phyloP scores from a whole-genome alignment of 441 rosid genomes.

The Macaranga tanarius region DNA sequence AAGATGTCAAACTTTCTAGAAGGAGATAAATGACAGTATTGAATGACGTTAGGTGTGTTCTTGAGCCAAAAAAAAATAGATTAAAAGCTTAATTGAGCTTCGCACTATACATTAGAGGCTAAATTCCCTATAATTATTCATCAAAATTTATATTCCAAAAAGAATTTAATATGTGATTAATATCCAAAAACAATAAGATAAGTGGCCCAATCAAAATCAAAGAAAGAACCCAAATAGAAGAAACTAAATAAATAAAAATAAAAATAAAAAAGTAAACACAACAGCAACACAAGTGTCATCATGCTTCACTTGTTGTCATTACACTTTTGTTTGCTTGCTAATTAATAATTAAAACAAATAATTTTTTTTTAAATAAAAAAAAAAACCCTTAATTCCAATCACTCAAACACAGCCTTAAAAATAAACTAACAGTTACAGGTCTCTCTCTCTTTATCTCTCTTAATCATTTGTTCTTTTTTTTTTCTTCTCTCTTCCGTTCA shows the following conservation, averaged over 20 bases:
- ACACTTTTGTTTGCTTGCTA: conserved; percentile 40
- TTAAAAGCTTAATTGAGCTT: too few relatives aligned
- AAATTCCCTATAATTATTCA: too few relatives aligned
- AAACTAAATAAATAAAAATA: conserved; percentile 6
- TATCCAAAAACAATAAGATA: too few relatives aligned
- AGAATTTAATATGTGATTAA: too few relatives aligned
- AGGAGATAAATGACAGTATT: too few relatives aligned
- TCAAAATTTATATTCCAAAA: too few relatives aligned
- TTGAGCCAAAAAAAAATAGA: too few relatives aligned
- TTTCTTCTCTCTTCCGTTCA: background rate
- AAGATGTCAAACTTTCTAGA: too few relatives aligned
- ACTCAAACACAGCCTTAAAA: background rate
- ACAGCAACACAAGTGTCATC: conserved; percentile 30
- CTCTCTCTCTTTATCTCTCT: conserved; percentile 29
- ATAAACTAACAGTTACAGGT: background rate
- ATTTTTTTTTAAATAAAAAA: background rate
- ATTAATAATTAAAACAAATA: conserved; percentile 33
- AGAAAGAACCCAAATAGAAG: background rate
- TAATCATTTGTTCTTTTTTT: conserved; percentile 4
- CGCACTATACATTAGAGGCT: too few relatives aligned
- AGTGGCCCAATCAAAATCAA: conserved; percentile 20
- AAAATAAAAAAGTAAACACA: background rate
- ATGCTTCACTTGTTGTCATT: conserved; percentile 30
- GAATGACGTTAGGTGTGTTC: too few relatives aligned
- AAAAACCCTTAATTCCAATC: background rate